phyloP scores from a whole-genome alignment of 1,284 basidiomycete species.

The Rhodotorula sp. region DNA sequence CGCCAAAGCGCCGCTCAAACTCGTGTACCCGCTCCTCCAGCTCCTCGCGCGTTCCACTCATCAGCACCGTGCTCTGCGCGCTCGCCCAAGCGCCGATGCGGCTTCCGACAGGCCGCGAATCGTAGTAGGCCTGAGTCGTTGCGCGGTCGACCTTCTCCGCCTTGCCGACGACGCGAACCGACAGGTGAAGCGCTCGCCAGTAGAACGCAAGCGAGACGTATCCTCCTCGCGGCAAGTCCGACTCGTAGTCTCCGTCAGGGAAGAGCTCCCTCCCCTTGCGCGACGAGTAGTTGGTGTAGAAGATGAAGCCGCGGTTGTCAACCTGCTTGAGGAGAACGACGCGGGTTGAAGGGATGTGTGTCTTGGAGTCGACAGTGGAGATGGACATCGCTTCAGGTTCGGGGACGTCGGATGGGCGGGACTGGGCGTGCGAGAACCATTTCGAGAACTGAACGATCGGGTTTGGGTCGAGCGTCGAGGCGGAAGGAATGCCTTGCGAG shows the following conservation, averaged over 20 bases:
- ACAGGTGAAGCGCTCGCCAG: constrained; percentile 80
- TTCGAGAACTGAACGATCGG: constrained; percentile 77
- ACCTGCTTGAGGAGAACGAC: constrained; percentile 89
- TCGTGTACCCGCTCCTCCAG: constrained; percentile 63
- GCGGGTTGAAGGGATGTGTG: constrained; percentile 76
- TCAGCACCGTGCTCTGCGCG: constrained; percentile 73
- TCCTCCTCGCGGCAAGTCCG: constrained; percentile 48
- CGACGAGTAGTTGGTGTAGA: constrained; percentile 94
- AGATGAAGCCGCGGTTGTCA: constrained; percentile 82
- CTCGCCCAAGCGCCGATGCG: constrained; percentile 90
- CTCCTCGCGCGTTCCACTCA: constrained; percentile 58
- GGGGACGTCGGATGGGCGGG: constrained; percentile 54
- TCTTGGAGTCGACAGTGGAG: constrained; percentile 65
- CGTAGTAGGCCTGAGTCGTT: constrained; percentile 82
- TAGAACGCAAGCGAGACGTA: constrained; percentile 82
- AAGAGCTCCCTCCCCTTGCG: constrained; percentile 80
- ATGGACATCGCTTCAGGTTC: constrained; percentile 88
- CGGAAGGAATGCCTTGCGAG: constrained; percentile 54
- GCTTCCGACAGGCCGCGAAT: constrained; percentile 75
- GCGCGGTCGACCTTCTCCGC: constrained; percentile 70
- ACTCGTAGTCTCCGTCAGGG: constrained; percentile 43
- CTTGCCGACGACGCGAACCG: constrained; percentile 78
- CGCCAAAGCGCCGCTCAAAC: constrained; percentile 62
- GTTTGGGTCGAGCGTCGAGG: constrained; percentile 58
- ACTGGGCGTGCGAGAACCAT: constrained; percentile 66